Evolutionary conservation across 2,329 filamentous ascomycete species (phyloP).

Genomic region (Rhexocercosporidium sp.): DNA sequence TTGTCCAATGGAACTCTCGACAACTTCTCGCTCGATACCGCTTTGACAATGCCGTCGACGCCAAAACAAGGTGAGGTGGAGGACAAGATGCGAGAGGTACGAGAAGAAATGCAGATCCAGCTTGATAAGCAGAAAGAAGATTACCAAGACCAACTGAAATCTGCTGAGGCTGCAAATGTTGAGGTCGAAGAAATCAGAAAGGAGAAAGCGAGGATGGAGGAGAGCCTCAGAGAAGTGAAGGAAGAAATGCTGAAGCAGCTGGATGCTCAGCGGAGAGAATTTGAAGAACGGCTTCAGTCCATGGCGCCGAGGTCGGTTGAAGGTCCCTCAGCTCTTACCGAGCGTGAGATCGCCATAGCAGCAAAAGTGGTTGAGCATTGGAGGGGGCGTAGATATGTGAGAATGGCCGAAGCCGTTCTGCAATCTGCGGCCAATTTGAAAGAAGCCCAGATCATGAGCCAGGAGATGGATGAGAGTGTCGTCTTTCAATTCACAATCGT

Average conservation of each 20-base stretch:
- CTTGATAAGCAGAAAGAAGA: conserved; percentile 85
- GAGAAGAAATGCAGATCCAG: conserved; percentile 83
- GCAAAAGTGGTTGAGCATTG: conserved; percentile 73
- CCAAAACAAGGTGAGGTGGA: conserved; percentile 80
- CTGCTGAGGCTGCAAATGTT: conserved; percentile 73
- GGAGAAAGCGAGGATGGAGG: conserved; percentile 86
- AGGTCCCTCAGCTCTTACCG: conserved; percentile 56
- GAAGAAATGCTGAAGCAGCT: conserved; percentile 89
- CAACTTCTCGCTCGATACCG: conserved; percentile 94
- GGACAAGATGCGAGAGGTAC: conserved; percentile 73
- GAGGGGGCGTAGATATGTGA: conserved; percentile 84
- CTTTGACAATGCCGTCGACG: conserved; percentile 91
- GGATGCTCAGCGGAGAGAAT: conserved; percentile 80
- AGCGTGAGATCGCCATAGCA: conserved; percentile 74
- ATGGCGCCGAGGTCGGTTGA: conserved; percentile 61
- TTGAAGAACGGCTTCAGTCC: conserved; percentile 82
- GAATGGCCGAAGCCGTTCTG: conserved; percentile 90
- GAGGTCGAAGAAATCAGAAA: conserved; percentile 84
- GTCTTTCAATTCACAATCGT: conserved; percentile 95
- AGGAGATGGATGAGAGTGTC: conserved; percentile 90
- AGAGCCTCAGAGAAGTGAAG: conserved; percentile 77
- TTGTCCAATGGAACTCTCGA: conserved; percentile 93
- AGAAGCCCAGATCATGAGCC: conserved; percentile 97
- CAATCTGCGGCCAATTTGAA: conserved; percentile 89
- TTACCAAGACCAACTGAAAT: conserved; percentile 78